Conservation (phyloP, 1,284 basidiomycete genomes). For the Moniliella sp. region DNA sequence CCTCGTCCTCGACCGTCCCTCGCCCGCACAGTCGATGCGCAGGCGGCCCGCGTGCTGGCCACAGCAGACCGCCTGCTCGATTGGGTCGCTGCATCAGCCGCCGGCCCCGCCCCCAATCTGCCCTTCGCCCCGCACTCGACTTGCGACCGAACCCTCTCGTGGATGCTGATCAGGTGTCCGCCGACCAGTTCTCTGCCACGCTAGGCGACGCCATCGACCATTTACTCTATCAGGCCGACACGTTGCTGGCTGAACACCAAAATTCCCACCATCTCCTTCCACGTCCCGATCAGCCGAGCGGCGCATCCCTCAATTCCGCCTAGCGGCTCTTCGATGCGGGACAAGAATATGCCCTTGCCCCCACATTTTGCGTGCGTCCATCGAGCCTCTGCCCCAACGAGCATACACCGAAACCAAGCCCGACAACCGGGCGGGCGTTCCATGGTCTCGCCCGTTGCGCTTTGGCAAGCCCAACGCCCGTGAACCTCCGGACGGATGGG, state of each 20-base stretch:
- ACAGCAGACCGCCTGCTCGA: slow-evolving; percentile 8
- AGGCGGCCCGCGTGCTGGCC: slow-evolving; percentile 41
- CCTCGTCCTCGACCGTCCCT: slow-evolving; percentile 56
- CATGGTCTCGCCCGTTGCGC: slow-evolving; percentile 14
- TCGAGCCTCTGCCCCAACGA: slow-evolving; percentile 19
- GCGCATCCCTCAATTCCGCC: too few species aligned
- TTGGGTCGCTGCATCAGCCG: slow-evolving; percentile 6
- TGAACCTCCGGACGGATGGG: neutral
- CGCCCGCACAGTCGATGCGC: slow-evolving; percentile 46
- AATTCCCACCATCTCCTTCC: slow-evolving; percentile 35
- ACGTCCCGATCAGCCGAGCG: too few species aligned
- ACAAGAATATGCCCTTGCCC: slow-evolving; percentile 10
- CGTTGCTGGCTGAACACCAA: slow-evolving; percentile 53
- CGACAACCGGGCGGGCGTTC: slow-evolving; percentile 13
- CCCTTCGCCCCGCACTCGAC: neutral
- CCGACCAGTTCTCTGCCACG: slow-evolving; percentile 53
- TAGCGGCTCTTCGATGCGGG: neutral
- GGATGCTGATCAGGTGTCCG: slow-evolving; percentile 38
- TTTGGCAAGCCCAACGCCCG: slow-evolving; percentile 24
- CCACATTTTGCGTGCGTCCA: slow-evolving; percentile 17
- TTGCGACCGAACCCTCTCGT: neutral
- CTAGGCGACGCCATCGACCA: slow-evolving; percentile 68
- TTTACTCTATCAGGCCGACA: slow-evolving; percentile 63
- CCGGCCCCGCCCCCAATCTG: neutral
- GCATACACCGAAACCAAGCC: slow-evolving; percentile 19